Evolutionary conservation across 352 stramenopile genomes (phyloP), one percentile per base, ranked within the genome.

Genomic region (Globisporangium parvum): DNA sequence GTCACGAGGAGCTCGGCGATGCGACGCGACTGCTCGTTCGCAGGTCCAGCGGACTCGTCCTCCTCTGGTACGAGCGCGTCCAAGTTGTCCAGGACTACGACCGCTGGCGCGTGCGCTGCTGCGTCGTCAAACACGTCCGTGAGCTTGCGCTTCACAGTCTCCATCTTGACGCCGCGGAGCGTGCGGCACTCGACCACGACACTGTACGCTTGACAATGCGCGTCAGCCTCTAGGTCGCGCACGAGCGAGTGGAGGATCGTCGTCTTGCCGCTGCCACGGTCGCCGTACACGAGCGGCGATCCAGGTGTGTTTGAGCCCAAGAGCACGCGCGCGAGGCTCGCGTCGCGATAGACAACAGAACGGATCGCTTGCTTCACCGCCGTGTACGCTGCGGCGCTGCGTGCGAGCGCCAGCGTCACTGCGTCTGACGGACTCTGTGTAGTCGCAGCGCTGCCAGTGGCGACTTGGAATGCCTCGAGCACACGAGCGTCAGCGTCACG

Each of bases 111-210:
- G 26, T 74, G 67, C 0, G 47, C 41, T 1, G 55, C 37, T 2
- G 79, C 82, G 12, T 74, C 66, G 17, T 87, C 72, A 46, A 91
- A 90, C 9, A 75, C 54, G 23, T 80, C 73, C 9, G 54, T 75
- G 8, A 96, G 40, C 18, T 72, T 72, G n/a, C 61, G 53, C 60
- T 93, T 91, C 10, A 95, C 84, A 15, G 69, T 72, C 24, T 93
- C 75, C 87, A 95, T 96, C 63, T 93, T 95, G n/a, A 88, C 60
- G 11, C 87, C 87, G 28, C 83, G 75, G 49, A 95, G 66, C 42
- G 78, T 77, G 9, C 84, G 70, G 51, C 87, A 95, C 2, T 89
- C 71, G 1, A 92, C 63, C 17, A 67, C 66, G 28, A 83, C 63
- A 26, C 71, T 78, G 18, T 71, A 66, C 18, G 69, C 76, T 46